These are phyloP conservation scores for Trichosporon coremiiforme DNA, from an alignment of 1,284 basidiomycete species.

Conservation along the genomic window DNA sequence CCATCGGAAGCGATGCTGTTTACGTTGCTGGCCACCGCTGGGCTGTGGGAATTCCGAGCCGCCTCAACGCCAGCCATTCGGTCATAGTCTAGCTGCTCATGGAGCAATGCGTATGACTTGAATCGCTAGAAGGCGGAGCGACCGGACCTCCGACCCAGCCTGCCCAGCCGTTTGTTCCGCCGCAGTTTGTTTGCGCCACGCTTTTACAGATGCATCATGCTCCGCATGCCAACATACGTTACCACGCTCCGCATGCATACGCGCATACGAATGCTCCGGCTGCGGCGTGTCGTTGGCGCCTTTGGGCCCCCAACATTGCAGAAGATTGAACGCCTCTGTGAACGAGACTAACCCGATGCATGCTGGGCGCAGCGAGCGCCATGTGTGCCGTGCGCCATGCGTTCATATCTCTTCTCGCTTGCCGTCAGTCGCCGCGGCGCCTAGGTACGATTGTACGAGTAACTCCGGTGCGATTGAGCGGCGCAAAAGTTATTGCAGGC, in stretches of 20 bases:
- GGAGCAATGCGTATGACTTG: too few relatives aligned
- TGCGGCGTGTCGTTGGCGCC: too few relatives aligned
- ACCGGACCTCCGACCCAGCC: too few relatives aligned
- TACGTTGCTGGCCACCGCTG: neutral
- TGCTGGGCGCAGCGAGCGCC: neutral
- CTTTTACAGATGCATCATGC: too few relatives aligned
- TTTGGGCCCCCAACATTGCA: neutral
- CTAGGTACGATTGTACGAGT: constrained; percentile 3
- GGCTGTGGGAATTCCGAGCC: too few relatives aligned
- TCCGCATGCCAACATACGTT: too few relatives aligned
- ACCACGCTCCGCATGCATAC: neutral
- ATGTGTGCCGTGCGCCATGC: neutral
- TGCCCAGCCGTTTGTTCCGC: too few relatives aligned
- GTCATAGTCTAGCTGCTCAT: too few relatives aligned
- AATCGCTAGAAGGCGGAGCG: too few relatives aligned
- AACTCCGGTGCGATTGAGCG: neutral
- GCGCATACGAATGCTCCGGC: neutral
- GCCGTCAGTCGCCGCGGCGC: constrained; percentile 1
- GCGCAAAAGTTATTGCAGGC: neutral
- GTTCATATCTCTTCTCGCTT: neutral
- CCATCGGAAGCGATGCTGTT: neutral
- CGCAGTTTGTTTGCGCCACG: too few relatives aligned
- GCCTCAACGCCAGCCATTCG: too few relatives aligned
- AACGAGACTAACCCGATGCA: constrained; percentile 1
- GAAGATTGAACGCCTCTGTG: neutral